phyloP scores from a whole-genome alignment of 805 yeast species.

The Candida stauntonica region DNA sequence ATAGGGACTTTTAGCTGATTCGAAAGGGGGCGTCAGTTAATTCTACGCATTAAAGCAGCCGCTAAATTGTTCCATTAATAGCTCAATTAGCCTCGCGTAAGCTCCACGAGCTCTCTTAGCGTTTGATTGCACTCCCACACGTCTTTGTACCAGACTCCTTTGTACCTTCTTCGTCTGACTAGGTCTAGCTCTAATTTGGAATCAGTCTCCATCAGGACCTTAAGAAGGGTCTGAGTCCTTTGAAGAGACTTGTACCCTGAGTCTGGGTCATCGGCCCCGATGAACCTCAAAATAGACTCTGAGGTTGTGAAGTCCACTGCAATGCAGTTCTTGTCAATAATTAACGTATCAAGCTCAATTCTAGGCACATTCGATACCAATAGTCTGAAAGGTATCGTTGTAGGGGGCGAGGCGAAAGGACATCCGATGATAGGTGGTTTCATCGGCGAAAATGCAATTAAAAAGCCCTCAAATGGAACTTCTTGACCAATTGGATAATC shows the following conservation, averaged over 20 bases:
- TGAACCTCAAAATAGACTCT: slow-evolving; percentile 2
- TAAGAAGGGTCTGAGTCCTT: not conserved
- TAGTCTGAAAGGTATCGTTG: slow-evolving; percentile 3
- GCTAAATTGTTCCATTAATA: no score
- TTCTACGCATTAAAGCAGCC: no score
- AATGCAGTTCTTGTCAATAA: slow-evolving; percentile 8
- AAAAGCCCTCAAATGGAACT: not conserved
- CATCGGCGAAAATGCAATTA: slow-evolving; percentile 1
- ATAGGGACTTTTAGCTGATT: no score
- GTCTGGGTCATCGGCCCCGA: slow-evolving; percentile 3
- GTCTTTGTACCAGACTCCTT: slow-evolving; percentile 1
- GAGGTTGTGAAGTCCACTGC: slow-evolving; percentile 1
- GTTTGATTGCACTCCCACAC: slow-evolving; percentile 6
- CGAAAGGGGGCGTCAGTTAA: no score
- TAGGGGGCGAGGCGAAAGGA: slow-evolving; percentile 2
- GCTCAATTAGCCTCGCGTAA: not conserved
- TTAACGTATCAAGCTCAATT: not conserved
- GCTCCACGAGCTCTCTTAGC: not conserved
- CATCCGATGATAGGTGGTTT: slow-evolving; percentile 2
- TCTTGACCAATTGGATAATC: not conserved
- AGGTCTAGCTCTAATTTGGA: not conserved
- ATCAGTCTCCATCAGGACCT: not conserved
- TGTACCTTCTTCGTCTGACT: not conserved
- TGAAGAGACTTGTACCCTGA: not conserved
- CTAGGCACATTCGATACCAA: slow-evolving; percentile 6